These are phyloP conservation scores for Collybia sordida DNA, from an alignment of 768 basidiomycete genomes.

Conservation along the genomic window DNA sequence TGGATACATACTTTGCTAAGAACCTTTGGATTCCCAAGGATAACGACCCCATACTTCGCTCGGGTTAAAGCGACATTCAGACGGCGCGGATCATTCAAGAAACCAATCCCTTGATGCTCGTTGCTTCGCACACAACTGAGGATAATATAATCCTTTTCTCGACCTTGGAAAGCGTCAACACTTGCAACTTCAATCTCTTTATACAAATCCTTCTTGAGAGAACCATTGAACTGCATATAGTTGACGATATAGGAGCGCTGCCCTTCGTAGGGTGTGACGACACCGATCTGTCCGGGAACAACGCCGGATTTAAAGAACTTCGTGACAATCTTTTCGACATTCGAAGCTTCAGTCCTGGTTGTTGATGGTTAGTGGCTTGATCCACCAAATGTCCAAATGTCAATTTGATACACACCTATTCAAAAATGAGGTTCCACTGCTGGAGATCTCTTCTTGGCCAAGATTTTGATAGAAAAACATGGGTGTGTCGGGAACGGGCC, in stretches of 20 bases:
- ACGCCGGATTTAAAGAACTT: conserved; percentile 99
- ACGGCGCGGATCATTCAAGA: conserved; percentile 95
- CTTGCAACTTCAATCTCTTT: conserved; percentile 99
- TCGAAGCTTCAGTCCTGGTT: conserved; percentile 90
- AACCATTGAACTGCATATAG: conserved; percentile 99
- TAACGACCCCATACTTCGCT: conserved; percentile 97
- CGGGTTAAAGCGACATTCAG: conserved; percentile 96
- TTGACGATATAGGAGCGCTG: conserved; percentile 98
- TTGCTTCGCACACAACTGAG: conserved; percentile 97
- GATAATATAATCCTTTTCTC: conserved; percentile 99
- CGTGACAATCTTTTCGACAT: conserved; percentile 99
- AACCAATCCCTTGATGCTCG: conserved; percentile 99
- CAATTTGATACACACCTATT: conserved; percentile 61
- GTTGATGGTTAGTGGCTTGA: not conserved
- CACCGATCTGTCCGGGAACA: conserved; percentile 91
- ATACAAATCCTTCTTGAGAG: conserved; percentile 97
- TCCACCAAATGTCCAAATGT: not conserved
- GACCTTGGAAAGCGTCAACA: conserved; percentile 98
- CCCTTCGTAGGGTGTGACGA: conserved; percentile 98
- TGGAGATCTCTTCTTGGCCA: conserved; percentile 98
- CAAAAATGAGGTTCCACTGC: conserved; percentile 96
- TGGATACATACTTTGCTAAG: conserved; percentile 81
- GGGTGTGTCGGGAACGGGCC: conserved; percentile 95
- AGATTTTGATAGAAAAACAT: conserved; percentile 99
- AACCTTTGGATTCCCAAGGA: conserved; percentile 99